Conservation (phyloP, 345 rosid species). For the Populus euphratica region DNA sequence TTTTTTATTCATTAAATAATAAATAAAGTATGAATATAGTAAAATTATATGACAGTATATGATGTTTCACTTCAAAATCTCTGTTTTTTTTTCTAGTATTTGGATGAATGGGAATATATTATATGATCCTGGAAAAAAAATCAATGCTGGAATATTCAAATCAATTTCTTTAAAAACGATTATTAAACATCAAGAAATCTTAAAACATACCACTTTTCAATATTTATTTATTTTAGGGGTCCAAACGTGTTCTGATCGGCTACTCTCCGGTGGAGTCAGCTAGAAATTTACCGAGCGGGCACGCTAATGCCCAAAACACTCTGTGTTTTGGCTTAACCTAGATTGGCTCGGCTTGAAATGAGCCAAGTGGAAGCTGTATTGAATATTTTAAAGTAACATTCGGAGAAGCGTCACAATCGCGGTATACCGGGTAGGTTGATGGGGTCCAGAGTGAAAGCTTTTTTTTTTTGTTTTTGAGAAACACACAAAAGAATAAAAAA, state of each 20-base stretch:
- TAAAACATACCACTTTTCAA: background rate
- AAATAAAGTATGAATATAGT: no score
- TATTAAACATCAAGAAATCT: no score
- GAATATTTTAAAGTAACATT: conserved; percentile 8
- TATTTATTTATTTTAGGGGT: background rate
- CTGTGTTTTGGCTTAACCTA: background rate
- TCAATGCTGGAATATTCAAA: no score
- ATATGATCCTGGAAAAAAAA: no score
- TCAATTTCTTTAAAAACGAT: no score
- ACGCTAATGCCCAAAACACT: background rate
- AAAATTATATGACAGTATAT: no score
- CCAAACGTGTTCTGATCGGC: background rate
- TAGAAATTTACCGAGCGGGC: background rate
- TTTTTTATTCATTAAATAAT: no score
- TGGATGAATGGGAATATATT: no score
- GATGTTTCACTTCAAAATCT: no score
- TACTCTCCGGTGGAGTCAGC: background rate
- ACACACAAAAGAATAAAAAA: background rate
- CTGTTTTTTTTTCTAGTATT: no score
- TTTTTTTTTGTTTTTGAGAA: background rate
- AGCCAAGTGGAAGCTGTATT: background rate
- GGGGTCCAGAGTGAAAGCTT: conserved; percentile 31
- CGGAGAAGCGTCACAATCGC: conserved; percentile 48
- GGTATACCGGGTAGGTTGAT: conserved; percentile 37
- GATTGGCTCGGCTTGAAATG: background rate